phyloP scores from a whole-genome alignment of 1,284 basidiomycete species.

The Marasmius oreades region DNA sequence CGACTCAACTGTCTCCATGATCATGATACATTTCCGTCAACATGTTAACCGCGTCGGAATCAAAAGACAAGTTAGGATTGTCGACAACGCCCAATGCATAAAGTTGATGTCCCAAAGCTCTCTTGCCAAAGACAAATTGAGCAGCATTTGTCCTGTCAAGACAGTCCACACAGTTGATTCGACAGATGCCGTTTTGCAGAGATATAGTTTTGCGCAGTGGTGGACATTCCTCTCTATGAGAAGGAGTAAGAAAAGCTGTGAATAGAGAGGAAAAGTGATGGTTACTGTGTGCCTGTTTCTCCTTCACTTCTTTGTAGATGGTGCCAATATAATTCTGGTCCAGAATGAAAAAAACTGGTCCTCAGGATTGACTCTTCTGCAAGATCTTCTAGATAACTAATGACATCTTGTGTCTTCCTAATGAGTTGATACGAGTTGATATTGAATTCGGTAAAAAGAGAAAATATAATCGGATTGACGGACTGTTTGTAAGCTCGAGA shows the following conservation, averaged over 20 bases:
- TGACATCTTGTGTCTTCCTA: slow-evolving; percentile 94
- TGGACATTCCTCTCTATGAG: slow-evolving; percentile 19
- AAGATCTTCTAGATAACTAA: slow-evolving; percentile 92
- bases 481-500: slow-evolving; percentile 86
- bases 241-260: not conserved
- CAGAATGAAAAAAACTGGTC: slow-evolving; percentile 94
- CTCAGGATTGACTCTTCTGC: slow-evolving; percentile 92
- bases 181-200: slow-evolving; percentile 88
- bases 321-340: slow-evolving; percentile 74
- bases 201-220: slow-evolving; percentile 69
- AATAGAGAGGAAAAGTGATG: not conserved
- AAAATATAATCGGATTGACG: slow-evolving; percentile 19
- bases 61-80: slow-evolving; percentile 84
- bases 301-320: slow-evolving; percentile 42
- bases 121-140: slow-evolving; percentile 97
- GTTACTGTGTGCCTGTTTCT: slow-evolving; percentile 1
- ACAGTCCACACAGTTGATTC: slow-evolving; percentile 95
- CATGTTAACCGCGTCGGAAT: slow-evolving; percentile 96
- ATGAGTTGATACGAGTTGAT: not conserved
- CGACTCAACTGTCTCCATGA: slow-evolving; percentile 80
- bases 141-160: slow-evolving; percentile 97
- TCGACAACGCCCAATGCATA: slow-evolving; percentile 90
- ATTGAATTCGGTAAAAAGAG: not conserved
- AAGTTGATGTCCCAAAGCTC: slow-evolving; percentile 92
- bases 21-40: slow-evolving; percentile 99